phyloP scores from a whole-genome alignment of 768 basidiomycete genomes.

The Macrolepiota fuliginosa region DNA sequence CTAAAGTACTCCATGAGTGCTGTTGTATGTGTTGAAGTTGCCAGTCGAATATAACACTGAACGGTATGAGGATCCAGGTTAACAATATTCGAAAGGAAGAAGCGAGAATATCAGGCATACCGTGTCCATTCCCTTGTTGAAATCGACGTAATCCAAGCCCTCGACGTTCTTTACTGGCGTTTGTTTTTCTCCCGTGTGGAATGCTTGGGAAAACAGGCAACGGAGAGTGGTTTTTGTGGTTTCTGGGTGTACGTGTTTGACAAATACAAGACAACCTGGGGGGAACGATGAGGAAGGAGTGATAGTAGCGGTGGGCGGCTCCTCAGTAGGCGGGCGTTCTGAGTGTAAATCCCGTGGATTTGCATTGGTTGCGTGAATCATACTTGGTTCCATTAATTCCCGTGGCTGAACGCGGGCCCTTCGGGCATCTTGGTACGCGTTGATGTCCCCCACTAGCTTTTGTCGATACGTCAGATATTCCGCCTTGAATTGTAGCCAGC shows the following conservation, averaged over 20 bases:
- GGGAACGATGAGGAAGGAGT: conserved; percentile 48
- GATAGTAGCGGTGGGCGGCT: conserved; percentile 8
- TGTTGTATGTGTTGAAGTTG: conserved; percentile 45
- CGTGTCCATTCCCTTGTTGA: conserved; percentile 70
- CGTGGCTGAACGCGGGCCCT: neutral
- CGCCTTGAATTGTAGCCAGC: conserved; percentile 63
- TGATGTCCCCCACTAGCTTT: conserved; percentile 48
- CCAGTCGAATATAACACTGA: conserved; percentile 74
- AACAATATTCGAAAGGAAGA: neutral
- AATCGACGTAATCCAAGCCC: conserved; percentile 78
- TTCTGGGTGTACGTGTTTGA: conserved; percentile 65
- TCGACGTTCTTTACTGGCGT: conserved; percentile 16
- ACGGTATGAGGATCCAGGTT: neutral
- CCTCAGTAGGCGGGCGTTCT: neutral
- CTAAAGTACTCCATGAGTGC: conserved; percentile 45
- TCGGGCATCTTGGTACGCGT: conserved; percentile 27
- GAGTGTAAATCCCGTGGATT: neutral
- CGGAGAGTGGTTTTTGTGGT: conserved; percentile 84
- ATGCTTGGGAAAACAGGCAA: conserved; percentile 47
- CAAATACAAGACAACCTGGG: conserved; percentile 63
- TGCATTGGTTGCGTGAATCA: neutral
- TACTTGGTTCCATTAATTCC: too few species aligned
- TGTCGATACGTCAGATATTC: conserved; percentile 70
- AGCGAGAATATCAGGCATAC: conserved; percentile 37
- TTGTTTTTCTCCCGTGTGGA: conserved; percentile 18